These are phyloP conservation scores for Clonostachys solani DNA, from an alignment of 2,329 filamentous ascomycete species.

Conservation along the genomic window DNA sequence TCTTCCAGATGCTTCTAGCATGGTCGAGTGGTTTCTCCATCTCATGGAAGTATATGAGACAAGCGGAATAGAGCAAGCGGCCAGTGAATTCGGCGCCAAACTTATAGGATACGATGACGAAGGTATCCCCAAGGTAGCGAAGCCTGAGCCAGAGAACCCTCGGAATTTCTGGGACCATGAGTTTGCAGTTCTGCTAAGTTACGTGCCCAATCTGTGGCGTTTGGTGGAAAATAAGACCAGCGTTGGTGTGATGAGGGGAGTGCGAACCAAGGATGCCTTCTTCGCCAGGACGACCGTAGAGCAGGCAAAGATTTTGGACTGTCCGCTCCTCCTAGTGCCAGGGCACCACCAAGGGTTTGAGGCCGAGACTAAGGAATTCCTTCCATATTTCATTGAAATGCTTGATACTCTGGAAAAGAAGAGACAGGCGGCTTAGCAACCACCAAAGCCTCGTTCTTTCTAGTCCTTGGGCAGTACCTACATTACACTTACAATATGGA, in stretches of 20 bases:
- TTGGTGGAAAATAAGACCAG: constrained; percentile 15
- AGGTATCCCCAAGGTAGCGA: constrained; percentile 9
- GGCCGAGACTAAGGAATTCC: constrained; percentile 16
- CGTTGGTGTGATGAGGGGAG: constrained; percentile 17
- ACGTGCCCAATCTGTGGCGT: constrained; percentile 15
- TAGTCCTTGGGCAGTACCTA: too few relatives aligned
- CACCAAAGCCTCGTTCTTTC: too few relatives aligned
- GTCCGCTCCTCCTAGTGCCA: constrained; percentile 15
- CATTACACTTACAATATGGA: too few relatives aligned
- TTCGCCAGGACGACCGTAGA: constrained; percentile 17
- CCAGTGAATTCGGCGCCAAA: constrained; percentile 7
- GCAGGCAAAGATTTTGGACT: constrained; percentile 18
- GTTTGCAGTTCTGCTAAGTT: constrained; percentile 11
- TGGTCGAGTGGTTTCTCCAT: constrained; percentile 13
- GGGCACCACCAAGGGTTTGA: constrained; percentile 24
- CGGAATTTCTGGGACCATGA: constrained; percentile 22
- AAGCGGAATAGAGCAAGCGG: constrained; percentile 10
- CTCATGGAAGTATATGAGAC: constrained; percentile 13
- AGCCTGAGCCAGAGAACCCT: constrained; percentile 12
- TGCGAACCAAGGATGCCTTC: constrained; percentile 16
- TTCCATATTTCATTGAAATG: constrained; percentile 15
- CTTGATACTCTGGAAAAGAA: constrained; percentile 5
- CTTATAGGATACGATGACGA: constrained; percentile 18
- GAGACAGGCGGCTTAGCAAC: too few relatives aligned
- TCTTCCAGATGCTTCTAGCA: constrained; percentile 14